phyloP scores from a whole-genome alignment of 2,329 filamentous ascomycete genomes.

The Thermochaetoides dissita region DNA sequence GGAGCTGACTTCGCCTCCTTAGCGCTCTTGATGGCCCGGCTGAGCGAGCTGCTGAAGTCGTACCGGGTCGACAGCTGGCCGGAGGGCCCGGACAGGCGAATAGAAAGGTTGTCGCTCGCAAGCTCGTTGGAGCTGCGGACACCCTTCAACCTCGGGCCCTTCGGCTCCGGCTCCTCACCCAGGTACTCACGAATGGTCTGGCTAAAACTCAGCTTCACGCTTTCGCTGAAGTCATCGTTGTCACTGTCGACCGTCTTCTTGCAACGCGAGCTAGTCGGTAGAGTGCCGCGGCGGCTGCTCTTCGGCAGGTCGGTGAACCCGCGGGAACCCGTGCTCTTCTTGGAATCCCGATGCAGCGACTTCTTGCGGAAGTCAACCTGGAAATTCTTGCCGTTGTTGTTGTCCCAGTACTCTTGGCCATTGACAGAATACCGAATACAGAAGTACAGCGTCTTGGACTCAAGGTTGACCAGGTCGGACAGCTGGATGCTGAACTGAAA shows the following conservation, averaged over 20 bases:
- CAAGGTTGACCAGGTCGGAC: constrained; percentile 78
- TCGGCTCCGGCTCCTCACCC: constrained; percentile 41
- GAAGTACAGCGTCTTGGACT: constrained; percentile 83
- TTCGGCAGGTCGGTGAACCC: constrained; percentile 46
- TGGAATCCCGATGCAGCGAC: constrained; percentile 46
- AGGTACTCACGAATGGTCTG: constrained; percentile 48
- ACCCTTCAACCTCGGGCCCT: constrained; percentile 54
- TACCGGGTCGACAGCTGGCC: constrained; percentile 83
- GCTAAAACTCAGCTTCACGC: constrained; percentile 43
- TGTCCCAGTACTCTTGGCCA: constrained; percentile 88
- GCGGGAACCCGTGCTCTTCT: constrained; percentile 36
- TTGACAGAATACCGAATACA: constrained; percentile 80
- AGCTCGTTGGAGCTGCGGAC: constrained; percentile 50
- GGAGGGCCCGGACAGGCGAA: constrained; percentile 38
- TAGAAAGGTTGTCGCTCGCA: constrained; percentile 46
- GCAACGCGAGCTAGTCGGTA: too few relatives aligned
- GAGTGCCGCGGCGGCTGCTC: constrained; percentile 40
- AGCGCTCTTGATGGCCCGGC: constrained; percentile 63
- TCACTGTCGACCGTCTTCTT: constrained; percentile 17
- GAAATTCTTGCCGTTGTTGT: constrained; percentile 76
- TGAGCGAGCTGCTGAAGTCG: constrained; percentile 86
- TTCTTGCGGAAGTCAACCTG: constrained; percentile 88
- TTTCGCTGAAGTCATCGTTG: constrained; percentile 59
- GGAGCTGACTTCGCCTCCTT: constrained; percentile 41
- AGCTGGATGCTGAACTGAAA: constrained; percentile 93